A percentile compares a stretch with the other conserved stretches of the same genome.
phyloP scores from a whole-genome alignment of 2,329 filamentous ascomycete species.

The Byssothecium circinans region DNA sequence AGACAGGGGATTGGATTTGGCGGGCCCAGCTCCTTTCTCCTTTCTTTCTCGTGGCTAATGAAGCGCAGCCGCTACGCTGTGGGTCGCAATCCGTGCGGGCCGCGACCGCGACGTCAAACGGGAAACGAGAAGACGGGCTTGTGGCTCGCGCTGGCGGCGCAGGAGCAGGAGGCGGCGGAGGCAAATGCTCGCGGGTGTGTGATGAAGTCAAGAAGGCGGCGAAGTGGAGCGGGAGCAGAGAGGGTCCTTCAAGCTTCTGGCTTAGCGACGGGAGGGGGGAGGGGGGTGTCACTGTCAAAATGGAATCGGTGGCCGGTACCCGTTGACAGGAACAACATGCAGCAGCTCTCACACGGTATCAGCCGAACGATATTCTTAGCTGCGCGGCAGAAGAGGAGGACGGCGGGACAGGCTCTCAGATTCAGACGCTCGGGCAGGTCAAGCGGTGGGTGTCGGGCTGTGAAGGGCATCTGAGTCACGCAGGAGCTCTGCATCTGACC shows the following conservation, averaged over 20 bases:
- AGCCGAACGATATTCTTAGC: too few relatives aligned
- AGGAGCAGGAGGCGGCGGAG: neutral
- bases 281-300: too few relatives aligned
- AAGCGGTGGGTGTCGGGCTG: neutral
- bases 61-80: slow-evolving; percentile 23
- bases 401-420: too few relatives aligned
- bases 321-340: neutral
- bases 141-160: neutral
- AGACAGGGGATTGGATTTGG: slow-evolving; percentile 20
- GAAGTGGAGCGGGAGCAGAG: neutral
- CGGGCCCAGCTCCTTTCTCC: slow-evolving; percentile 30
- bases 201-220: neutral
- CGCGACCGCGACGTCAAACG: slow-evolving; percentile 2
- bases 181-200: neutral
- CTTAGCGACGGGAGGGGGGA: neutral
- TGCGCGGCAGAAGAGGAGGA: too few relatives aligned
- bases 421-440: too few relatives aligned
- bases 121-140: neutral
- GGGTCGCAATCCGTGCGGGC: slow-evolving; percentile 21
- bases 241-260: neutral
- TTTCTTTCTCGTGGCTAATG: slow-evolving; percentile 20
- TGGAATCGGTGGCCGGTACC: too few relatives aligned
- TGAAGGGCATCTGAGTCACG: slow-evolving; percentile 11
- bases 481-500: slow-evolving; percentile 11
- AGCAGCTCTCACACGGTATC: too few relatives aligned